Conservation (phyloP, 495 filamentous ascomycete species). For the Poronia punctata region DNA sequence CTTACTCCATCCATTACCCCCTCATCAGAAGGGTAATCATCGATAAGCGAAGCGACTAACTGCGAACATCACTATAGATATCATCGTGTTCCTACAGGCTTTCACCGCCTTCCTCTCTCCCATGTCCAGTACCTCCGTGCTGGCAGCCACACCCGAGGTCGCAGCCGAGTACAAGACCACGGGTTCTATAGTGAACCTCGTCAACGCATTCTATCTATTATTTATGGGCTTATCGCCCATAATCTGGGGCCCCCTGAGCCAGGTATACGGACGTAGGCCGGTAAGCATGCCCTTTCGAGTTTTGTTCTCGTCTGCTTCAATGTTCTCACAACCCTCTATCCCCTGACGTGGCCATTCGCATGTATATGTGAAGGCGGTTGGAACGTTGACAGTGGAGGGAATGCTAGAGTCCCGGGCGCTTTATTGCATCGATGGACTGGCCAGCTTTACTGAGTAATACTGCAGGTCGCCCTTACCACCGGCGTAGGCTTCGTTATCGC, state of each 20-base stretch:
- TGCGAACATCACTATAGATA: conserved; percentile 8
- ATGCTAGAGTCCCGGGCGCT: too few species aligned
- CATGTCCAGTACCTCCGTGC: conserved; percentile 59
- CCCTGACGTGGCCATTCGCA: too few species aligned
- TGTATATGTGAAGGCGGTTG: too few species aligned
- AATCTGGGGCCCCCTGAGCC: conserved; percentile 61
- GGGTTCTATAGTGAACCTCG: conserved; percentile 59
- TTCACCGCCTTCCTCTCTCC: conserved; percentile 64
- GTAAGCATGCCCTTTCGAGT: too few species aligned
- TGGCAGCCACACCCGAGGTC: conserved; percentile 65
- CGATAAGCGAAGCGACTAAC: neutral
- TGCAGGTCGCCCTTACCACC: conserved; percentile 49
- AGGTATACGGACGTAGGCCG: conserved; percentile 57
- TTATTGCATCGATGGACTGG: too few species aligned
- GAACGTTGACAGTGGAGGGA: too few species aligned
- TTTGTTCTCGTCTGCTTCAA: too few species aligned
- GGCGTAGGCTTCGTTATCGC: conserved; percentile 55
- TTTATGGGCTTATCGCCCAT: conserved; percentile 63
- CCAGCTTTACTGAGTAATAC: neutral
- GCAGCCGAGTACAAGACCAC: conserved; percentile 54
- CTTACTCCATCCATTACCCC: neutral
- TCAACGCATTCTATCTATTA: conserved; percentile 62
- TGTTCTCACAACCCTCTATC: too few species aligned
- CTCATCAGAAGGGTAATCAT: conserved; percentile 7
- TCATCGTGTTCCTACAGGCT: conserved; percentile 57